A percentile compares a stretch with the other conserved stretches of the same genome.
Evolutionary conservation across 176 grass and related monocot genomes (phyloP).

Genomic region (Triticum turgidum): DNA sequence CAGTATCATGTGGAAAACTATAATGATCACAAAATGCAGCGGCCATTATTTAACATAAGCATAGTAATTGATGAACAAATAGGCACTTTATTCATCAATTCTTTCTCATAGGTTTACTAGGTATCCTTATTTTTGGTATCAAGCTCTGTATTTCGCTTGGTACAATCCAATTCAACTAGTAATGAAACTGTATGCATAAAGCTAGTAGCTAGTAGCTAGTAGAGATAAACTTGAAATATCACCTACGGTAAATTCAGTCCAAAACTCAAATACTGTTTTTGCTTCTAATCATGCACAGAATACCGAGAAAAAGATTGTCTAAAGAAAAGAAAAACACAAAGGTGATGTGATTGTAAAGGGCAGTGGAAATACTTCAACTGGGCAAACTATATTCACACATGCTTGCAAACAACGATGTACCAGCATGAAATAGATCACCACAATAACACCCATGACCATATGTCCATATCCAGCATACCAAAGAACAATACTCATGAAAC

Average conservation of each 20-base stretch:
- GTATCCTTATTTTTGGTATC: too few relatives aligned
- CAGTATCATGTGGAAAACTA: not conserved
- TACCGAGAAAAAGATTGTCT: not conserved
- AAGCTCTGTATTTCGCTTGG: too few relatives aligned
- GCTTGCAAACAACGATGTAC: not conserved
- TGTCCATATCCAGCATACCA: not conserved
- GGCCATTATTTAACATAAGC: not conserved
- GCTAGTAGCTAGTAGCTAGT: not conserved
- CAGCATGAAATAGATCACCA: not conserved
- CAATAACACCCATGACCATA: not conserved
- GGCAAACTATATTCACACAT: too few relatives aligned
- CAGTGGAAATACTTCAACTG: too few relatives aligned
- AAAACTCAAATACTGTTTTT: not conserved
- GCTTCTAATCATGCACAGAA: not conserved
- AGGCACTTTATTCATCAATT: not conserved
- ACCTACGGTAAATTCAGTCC: not conserved
- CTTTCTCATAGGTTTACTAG: too few relatives aligned
- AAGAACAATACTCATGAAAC: not conserved
- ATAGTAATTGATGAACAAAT: not conserved
- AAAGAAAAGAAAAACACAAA: not conserved
- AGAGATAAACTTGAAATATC: not conserved
- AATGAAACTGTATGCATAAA: not conserved
- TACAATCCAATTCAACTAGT: too few relatives aligned
- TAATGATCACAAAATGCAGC: not conserved
- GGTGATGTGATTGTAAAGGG: not conserved